Base-by-base conservation (phyloP, 2,329 filamentous ascomycete genomes). In the Cladosporium sp. region DNA sequence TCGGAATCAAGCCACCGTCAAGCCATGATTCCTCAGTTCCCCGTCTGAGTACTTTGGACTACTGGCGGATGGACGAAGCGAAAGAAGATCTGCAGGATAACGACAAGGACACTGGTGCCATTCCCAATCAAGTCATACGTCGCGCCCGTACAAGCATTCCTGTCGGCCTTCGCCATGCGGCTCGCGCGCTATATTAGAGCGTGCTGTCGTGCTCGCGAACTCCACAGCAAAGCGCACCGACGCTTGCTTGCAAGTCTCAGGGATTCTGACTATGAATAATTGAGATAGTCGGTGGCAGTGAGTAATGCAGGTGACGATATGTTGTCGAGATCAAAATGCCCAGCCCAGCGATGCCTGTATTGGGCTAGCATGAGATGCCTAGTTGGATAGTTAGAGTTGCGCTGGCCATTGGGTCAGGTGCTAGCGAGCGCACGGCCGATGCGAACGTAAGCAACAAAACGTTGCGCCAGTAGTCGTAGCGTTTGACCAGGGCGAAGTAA, bases 371-470 rank as follows among this genome's bases (percentile, higher is more conserved):
- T 30, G 11, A 25, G 11, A 15, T 30, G 3, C 3, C n/a, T 25
- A 45, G 20, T 30, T 6, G 40, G 6, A 20, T 28, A 2, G 11
- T 45, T 25, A 45, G 20, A 45, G 5, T 28, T 45, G 14, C 8
- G 42, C 42, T 45, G 42, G 42, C 42, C 43, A 47, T 47, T 47
- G 43, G 43, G 43, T 47, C 43, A 47, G 15, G 43, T 47, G 43
- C 42, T 45, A 45, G 22, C 42, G 22, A 47, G 43, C 25, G 43
- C 43, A 47, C 43, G 43, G 43, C 43, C 43, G 43, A 30, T 47
- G 43, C 43, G 28, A 28, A 47, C 15, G 15, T 47, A 47, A 47
- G 43, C 43, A 47, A 47, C 7, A n/a, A 30, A 47, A 22, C 17
- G 25, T 47, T 47, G 43, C 43, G 43, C 43, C 43, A 47, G 43